A percentile compares a stretch with the other conserved stretches of the same genome.
Conservation (phyloP, 2,329 filamentous ascomycete genomes). For the Pezicula radicicola region DNA sequence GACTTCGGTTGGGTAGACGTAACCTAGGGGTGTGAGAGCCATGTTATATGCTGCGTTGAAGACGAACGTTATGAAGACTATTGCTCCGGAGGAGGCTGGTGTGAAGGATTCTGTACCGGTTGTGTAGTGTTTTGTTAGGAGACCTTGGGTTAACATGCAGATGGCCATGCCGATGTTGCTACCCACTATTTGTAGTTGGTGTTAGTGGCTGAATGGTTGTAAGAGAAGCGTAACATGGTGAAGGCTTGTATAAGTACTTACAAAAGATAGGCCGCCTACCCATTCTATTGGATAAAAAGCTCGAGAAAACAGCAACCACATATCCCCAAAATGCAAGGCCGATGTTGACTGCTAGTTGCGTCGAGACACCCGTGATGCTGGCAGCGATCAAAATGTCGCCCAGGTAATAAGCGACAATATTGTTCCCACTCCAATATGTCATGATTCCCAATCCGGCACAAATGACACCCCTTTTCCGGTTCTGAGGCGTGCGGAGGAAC, state of each 20-base stretch:
- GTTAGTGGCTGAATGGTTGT: background rate
- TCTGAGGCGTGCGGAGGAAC: slow-evolving; percentile 43
- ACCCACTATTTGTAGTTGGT: background rate
- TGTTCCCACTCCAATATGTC: slow-evolving; percentile 51
- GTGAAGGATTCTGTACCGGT: background rate
- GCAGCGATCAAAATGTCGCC: background rate
- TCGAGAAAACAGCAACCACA: background rate
- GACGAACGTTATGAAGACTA: background rate
- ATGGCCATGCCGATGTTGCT: background rate
- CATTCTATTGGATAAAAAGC: background rate
- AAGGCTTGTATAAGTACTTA: background rate
- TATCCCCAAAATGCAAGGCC: slow-evolving; percentile 3
- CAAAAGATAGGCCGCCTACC: background rate
- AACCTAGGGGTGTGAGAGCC: background rate
- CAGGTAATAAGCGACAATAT: slow-evolving; percentile 33
- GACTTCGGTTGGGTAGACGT: slow-evolving; percentile 36
- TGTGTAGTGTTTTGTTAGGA: background rate
- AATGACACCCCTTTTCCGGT: slow-evolving; percentile 48
- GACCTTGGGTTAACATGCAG: background rate
- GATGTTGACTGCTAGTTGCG: slow-evolving; percentile 1
- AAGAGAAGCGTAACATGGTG: background rate
- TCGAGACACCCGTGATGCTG: background rate
- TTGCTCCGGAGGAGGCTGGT: background rate
- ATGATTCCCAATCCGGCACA: slow-evolving; percentile 47
- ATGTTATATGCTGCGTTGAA: background rate